Conservation (phyloP, 768 basidiomycete species). For the Hydnomerulius pinastri region DNA sequence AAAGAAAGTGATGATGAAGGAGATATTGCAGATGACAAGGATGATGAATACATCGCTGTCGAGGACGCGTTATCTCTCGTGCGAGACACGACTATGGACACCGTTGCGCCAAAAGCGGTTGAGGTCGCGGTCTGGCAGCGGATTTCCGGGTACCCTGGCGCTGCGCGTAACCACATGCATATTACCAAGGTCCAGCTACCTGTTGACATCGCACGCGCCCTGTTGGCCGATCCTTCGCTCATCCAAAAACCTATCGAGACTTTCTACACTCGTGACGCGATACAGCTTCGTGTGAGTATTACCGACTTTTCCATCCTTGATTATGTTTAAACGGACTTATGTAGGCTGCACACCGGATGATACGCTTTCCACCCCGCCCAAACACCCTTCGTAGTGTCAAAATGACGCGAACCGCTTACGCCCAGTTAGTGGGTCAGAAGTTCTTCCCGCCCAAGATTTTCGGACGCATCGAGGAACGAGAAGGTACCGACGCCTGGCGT, state of each 20-base stretch:
- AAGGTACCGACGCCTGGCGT: slow-evolving; percentile 68
- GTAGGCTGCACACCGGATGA: slow-evolving; percentile 89
- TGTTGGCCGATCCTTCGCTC: slow-evolving; percentile 62
- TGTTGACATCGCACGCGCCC: slow-evolving; percentile 71
- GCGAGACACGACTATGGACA: slow-evolving; percentile 52
- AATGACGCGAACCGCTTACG: slow-evolving; percentile 91
- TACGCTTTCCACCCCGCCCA: slow-evolving; percentile 80
- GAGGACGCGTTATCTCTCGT: slow-evolving; percentile 68
- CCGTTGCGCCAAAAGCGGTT: slow-evolving; percentile 59
- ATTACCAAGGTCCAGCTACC: slow-evolving; percentile 79
- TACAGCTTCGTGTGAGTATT: slow-evolving; percentile 76
- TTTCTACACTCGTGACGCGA: slow-evolving; percentile 94
- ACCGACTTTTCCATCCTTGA: background rate
- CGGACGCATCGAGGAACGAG: slow-evolving; percentile 65
- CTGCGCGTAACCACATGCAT: slow-evolving; percentile 70
- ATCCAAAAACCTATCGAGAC: slow-evolving; percentile 87
- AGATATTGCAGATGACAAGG: slow-evolving; percentile 37
- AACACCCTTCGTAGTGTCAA: slow-evolving; percentile 60
- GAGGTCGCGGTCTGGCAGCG: slow-evolving; percentile 71
- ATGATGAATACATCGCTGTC: slow-evolving; percentile 53
- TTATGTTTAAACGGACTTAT: slow-evolving; percentile 4
- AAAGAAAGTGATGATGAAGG: slow-evolving; percentile 56
- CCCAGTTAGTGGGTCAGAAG: slow-evolving; percentile 87
- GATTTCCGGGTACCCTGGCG: slow-evolving; percentile 75
- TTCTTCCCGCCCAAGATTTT: slow-evolving; percentile 93